Percentiles rank a stretch among this genome's conserved stretches.
These are phyloP conservation scores for Polygonum maritimum DNA, from an alignment of 148 eudicot genomes.

Conservation along the genomic window DNA sequence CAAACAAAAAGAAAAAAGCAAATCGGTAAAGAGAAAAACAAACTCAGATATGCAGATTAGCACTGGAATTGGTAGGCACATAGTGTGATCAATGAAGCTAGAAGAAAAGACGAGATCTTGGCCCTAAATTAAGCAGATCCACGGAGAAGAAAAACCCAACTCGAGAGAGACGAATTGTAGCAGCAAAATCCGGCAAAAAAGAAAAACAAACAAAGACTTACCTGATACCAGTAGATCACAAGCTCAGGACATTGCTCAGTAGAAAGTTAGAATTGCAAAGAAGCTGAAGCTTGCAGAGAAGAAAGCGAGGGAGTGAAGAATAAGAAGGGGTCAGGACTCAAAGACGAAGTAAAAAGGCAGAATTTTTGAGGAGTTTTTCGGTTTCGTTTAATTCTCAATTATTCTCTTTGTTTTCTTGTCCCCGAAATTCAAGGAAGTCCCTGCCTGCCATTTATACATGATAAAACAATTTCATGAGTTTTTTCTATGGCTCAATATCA, in stretches of 20 bases:
- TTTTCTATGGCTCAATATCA: too few relatives aligned
- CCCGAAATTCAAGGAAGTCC: conserved; percentile 5
- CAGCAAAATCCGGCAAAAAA: background rate
- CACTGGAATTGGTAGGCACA: background rate
- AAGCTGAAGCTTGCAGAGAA: background rate
- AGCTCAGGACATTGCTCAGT: conserved; percentile 1
- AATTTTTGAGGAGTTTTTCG: background rate
- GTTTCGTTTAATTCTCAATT: conserved; percentile 6
- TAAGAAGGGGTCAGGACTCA: conserved; percentile 5
- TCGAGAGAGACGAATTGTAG: background rate
- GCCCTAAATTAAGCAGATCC: conserved; percentile 3
- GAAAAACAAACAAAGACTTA: background rate
- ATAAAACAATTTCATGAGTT: background rate
- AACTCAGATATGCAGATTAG: background rate
- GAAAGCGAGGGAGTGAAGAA: background rate
- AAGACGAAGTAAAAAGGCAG: background rate
- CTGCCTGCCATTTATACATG: conserved; percentile 8
- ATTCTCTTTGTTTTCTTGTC: conserved; percentile 12
- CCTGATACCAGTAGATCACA: background rate
- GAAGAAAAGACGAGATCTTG: background rate
- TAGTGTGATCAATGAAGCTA: background rate
- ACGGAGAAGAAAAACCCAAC: background rate
- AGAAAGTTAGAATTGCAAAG: background rate
- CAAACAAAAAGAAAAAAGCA: conserved; percentile 2
- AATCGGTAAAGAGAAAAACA: background rate